phyloP scores from a whole-genome alignment of 2,329 filamentous ascomycete species.

The Apiospora marii region DNA sequence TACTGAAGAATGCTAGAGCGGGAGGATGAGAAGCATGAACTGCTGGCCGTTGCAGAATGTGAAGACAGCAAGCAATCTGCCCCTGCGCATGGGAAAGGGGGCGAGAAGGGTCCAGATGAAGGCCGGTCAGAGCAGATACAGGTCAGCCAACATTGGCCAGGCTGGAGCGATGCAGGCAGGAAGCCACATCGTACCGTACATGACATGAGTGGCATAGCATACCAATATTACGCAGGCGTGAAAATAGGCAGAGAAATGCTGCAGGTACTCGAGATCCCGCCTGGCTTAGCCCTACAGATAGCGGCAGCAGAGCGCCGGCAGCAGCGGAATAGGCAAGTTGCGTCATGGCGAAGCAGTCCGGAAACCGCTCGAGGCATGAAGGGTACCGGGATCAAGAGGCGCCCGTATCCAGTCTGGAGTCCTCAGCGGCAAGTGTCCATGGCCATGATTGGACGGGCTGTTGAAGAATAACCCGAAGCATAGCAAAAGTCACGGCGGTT shows the following conservation, averaged over 20 bases:
- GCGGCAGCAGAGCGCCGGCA: constrained; percentile 4
- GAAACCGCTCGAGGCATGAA: constrained; percentile 6
- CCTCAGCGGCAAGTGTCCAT: constrained; percentile 4
- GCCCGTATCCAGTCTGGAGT: neutral
- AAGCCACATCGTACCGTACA: constrained; percentile 15
- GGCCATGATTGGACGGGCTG: constrained; percentile 9
- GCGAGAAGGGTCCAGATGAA: constrained; percentile 24
- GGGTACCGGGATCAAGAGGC: neutral
- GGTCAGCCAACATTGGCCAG: constrained; percentile 14
- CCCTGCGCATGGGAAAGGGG: constrained; percentile 7
- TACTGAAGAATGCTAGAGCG: constrained; percentile 30
- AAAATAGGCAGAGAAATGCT: neutral
- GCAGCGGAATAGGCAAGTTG: constrained; percentile 18
- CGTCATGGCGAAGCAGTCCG: constrained; percentile 27
- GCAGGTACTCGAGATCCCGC: neutral
- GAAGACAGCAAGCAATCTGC: constrained; percentile 30
- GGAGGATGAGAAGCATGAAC: constrained; percentile 32
- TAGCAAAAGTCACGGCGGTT: neutral
- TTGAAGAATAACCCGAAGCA: constrained; percentile 11
- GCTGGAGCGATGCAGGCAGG: neutral
- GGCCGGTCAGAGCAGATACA: neutral
- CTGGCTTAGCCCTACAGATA: constrained; percentile 12
- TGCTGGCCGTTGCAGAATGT: constrained; percentile 35
- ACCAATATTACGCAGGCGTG: neutral
- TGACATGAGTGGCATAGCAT: constrained; percentile 12